phyloP scores from a whole-genome alignment of 345 rosid genomes.

The Arabis alpina region DNA sequence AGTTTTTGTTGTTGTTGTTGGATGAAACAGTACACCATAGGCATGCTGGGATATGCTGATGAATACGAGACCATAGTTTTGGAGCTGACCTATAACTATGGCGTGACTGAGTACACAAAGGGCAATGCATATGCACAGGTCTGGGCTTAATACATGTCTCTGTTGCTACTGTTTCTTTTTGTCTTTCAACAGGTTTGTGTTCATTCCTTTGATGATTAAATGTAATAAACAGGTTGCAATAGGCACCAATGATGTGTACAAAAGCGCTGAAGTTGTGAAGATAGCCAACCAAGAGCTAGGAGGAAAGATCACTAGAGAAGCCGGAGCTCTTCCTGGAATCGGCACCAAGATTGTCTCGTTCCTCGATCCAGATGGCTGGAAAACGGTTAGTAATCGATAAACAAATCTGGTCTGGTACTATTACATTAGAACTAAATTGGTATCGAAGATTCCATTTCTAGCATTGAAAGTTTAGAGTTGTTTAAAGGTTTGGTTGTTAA shows the following conservation, averaged over 20 bases:
- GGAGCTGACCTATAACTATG: conserved; percentile 86
- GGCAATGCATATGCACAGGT: conserved; percentile 97
- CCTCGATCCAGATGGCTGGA: conserved; percentile 97
- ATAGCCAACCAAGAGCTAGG: conserved; percentile 78
- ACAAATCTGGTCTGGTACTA: not conserved
- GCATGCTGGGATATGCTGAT: conserved; percentile 90
- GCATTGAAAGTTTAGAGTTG: not conserved
- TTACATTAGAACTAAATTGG: not conserved
- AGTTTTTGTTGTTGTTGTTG: conserved; percentile 11
- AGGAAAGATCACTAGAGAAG: conserved; percentile 84
- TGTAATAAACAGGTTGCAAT: conserved; percentile 63
- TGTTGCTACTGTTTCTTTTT: conserved; percentile 12
- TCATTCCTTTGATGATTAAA: not conserved
- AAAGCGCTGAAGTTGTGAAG: conserved; percentile 85
- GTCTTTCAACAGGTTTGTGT: not conserved
- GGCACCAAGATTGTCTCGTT: conserved; percentile 86
- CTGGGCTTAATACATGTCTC: not conserved
- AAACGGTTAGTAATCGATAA: conserved; percentile 61
- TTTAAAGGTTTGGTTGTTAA: conserved; percentile 10
- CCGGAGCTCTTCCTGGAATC: conserved; percentile 89
- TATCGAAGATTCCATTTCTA: not conserved
- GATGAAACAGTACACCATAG: conserved; percentile 67
- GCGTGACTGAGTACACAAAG: conserved; percentile 87
- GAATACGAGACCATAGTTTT: conserved; percentile 79
- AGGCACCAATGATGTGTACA: conserved; percentile 91